phyloP scores from a whole-genome alignment of 495 filamentous ascomycete species.

The Penicillium longicatenatum region DNA sequence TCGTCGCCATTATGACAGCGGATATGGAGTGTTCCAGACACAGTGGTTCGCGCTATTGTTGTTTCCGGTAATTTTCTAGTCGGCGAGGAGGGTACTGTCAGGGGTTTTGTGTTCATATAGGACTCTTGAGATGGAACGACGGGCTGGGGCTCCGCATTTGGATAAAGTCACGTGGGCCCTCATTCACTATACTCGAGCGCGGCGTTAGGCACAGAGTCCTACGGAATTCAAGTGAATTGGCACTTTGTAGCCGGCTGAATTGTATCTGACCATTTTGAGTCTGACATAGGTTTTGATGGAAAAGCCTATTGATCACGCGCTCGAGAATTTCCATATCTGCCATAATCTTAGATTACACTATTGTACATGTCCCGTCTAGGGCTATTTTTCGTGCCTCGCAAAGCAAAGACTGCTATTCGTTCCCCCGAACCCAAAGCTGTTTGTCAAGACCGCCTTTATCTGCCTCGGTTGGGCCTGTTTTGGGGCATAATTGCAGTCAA shows the following conservation, averaged over 20 bases:
- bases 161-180: slow-evolving; percentile 33
- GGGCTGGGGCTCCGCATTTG: slow-evolving; percentile 40
- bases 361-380: slow-evolving; percentile 1
- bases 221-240: neutral
- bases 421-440: slow-evolving; percentile 98
- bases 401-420: slow-evolving; percentile 94
- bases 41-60: slow-evolving; percentile 7
- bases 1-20: slow-evolving; percentile 40
- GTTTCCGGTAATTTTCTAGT: neutral
- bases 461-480: slow-evolving; percentile 64
- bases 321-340: neutral
- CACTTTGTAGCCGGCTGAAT: neutral
- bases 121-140: slow-evolving; percentile 25
- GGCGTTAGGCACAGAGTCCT: neutral
- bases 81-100: neutral
- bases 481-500: slow-evolving; percentile 87
- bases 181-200: neutral
- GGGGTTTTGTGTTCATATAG: slow-evolving; percentile 12
- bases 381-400: slow-evolving; percentile 29
- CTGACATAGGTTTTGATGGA: no score
- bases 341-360: slow-evolving; percentile 9
- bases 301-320: neutral
- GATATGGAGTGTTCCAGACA: slow-evolving; percentile 4
- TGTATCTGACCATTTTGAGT: no score
- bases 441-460: slow-evolving; percentile 79